phyloP scores from a whole-genome alignment of 257 asterid genomes.

The Solanum gracilifrons region DNA sequence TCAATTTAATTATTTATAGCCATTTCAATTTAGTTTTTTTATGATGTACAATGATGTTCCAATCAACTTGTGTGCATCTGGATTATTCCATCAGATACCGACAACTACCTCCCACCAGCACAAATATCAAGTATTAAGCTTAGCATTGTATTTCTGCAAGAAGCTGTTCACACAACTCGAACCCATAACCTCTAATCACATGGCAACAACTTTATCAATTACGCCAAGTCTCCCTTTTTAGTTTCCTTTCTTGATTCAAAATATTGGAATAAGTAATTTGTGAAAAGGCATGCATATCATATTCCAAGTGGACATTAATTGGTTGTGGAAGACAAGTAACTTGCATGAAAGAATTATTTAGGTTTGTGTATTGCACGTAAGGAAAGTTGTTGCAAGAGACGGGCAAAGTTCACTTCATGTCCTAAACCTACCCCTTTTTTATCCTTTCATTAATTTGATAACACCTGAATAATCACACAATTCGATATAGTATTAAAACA shows the following conservation, averaged over 20 bases:
- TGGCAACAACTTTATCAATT: background rate
- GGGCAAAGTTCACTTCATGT: background rate
- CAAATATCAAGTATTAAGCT: background rate
- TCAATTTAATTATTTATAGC: background rate
- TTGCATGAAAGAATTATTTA: background rate
- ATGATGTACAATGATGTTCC: background rate
- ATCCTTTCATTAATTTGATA: background rate
- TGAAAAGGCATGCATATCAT: background rate
- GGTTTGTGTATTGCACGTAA: slow-evolving; percentile 23
- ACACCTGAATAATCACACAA: background rate
- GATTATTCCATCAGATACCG: background rate
- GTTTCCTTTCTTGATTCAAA: background rate
- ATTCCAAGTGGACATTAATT: background rate
- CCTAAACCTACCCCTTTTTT: background rate
- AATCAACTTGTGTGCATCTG: background rate
- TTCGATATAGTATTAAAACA: background rate
- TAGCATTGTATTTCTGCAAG: background rate
- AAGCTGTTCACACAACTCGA: background rate
- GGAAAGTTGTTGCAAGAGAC: background rate
- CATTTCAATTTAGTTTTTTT: background rate
- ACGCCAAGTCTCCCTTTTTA: background rate
- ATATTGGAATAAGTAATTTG: background rate
- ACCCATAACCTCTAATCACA: background rate
- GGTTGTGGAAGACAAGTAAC: background rate
- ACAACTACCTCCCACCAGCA: background rate